Evolutionary conservation across 352 stramenopile species (phyloP).

Genomic region (Globisporangium polare): DNA sequence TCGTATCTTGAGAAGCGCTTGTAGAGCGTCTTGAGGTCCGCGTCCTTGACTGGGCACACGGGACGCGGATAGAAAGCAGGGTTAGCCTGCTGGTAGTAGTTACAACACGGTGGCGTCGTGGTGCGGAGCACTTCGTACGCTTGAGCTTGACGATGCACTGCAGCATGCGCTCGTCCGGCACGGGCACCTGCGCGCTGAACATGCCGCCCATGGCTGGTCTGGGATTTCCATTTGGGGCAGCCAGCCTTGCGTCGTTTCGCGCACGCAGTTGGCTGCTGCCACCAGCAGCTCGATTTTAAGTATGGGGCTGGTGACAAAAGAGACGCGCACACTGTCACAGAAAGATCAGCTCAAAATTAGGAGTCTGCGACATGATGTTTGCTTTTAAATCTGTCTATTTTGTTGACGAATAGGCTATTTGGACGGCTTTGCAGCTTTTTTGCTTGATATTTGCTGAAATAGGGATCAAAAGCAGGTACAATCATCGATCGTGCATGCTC

Average conservation of each 20-base stretch:
- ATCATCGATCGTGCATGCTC: background rate
- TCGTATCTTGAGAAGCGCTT: conserved; percentile 57
- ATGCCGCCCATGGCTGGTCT: conserved; percentile 35
- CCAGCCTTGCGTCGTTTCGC: no score
- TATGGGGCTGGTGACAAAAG: background rate
- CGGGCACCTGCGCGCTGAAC: conserved; percentile 44
- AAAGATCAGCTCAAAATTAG: background rate
- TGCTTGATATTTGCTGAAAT: no score
- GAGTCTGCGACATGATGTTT: background rate
- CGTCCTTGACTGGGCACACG: conserved; percentile 41
- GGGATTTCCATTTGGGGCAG: background rate
- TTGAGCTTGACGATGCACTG: conserved; percentile 69
- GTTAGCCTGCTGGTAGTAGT: background rate
- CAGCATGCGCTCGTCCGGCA: conserved; percentile 63
- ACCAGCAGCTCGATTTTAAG: background rate
- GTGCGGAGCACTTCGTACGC: conserved; percentile 17
- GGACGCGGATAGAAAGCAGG: background rate
- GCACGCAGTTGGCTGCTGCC: background rate
- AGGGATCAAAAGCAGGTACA: background rate
- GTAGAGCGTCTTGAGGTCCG: conserved; percentile 53
- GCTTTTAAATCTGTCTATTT: background rate
- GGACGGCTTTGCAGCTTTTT: background rate
- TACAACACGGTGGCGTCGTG: background rate
- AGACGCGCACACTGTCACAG: background rate
- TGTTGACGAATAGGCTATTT: background rate